Evolutionary conservation across 495 filamentous ascomycete genomes (phyloP), one percentile per base, ranked within the genome.

Genomic region (Annulohypoxylon maeteangense): DNA sequence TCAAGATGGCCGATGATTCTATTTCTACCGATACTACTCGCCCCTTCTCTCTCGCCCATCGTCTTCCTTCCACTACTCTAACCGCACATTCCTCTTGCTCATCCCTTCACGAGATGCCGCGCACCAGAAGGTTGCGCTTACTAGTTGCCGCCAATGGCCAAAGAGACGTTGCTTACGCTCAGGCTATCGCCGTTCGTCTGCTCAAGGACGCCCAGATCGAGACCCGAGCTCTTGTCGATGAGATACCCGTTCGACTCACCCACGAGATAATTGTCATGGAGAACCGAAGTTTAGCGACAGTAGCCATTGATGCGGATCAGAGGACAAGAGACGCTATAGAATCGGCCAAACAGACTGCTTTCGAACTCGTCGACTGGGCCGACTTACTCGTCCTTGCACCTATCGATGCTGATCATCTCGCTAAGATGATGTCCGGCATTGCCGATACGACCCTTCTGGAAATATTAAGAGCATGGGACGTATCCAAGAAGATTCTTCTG

Each of bases 301-400:
- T 72, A n/a, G 72, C 70, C 12, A 55, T 72, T 7, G 71, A 75
- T 18, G 71, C 66, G 0, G 62, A 73, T 36, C 75, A 80, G 50
- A 76, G 74, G 25, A 74, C 78, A 11, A 71, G 74, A 29, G 79
- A 81, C 27, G 74, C 77, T 10, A 79, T 86, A 72, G 84, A 86
- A 65, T 78, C 75, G 14, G 81, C 76, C 32, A 79, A 79, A 56
- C 80, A 80, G 50, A 76, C 90, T 66, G 91, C 90, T 20, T 89
- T 86, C 7, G 90, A 93, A 70, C 85, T 93, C 29, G 90, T 90
- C 67, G 88, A 92, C 71, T 97, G 93, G 93, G 92, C 93, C n/a
- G 91, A 95, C 78, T 81, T 97, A 76, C 83, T 95, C 16, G 84
- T 95, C 22, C 85, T 95, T 11, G 92, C 91, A 14, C 92, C 93